Evolutionary conservation across 169 alveolate species (phyloP), one percentile per base, ranked within the genome.

Genomic region (Pseudocohnilembus persalinus): DNA sequence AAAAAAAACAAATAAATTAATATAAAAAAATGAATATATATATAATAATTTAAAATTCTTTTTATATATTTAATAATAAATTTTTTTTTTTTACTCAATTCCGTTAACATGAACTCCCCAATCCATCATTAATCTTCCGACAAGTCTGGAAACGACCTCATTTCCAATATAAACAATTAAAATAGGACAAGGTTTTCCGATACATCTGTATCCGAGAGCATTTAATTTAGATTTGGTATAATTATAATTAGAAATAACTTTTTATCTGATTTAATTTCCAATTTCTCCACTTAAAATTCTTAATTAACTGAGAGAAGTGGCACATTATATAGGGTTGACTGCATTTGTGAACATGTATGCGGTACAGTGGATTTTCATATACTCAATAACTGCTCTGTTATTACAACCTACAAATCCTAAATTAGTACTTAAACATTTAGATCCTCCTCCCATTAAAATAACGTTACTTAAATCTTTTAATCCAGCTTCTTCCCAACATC

Each of bases 291-390:
- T 86, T 75, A 86, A 86, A 26, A 86, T 86, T 80, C 90, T 86
- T 25, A 86, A 68, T 86, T 86, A 76, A 74, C 87, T 85, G 28
- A 86, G 80, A 33, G 90, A 85, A 64, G 90, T 86, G 4, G 83
- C 79, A 28, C 90, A 86, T 80, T 86, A 32, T 27, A 86, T 79
- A n/a, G 90, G 90, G 33, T 86, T 86, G 15, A 86, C 87, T 27
- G 90, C 83, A 65, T 86, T 86, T 31, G 90, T 86, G 81, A 86
- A 86, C 90, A 86, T 86, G 26, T 80, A 86, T 29, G 84, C 90
- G 64, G 90, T 80, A n/a, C 87, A 79, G 29, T 80, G 83, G 29
- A 75, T 75, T 77, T 86, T 86, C 30, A 86, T 79, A 74, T 80
- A 86, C 27, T 86, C 90, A 74, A 86, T 86, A 20, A 86, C 90